Percentiles rank a stretch among this genome's conserved stretches.
phyloP scores from a whole-genome alignment of 129 eudicot species.

The Chrysanthemum lavandulifolium region DNA sequence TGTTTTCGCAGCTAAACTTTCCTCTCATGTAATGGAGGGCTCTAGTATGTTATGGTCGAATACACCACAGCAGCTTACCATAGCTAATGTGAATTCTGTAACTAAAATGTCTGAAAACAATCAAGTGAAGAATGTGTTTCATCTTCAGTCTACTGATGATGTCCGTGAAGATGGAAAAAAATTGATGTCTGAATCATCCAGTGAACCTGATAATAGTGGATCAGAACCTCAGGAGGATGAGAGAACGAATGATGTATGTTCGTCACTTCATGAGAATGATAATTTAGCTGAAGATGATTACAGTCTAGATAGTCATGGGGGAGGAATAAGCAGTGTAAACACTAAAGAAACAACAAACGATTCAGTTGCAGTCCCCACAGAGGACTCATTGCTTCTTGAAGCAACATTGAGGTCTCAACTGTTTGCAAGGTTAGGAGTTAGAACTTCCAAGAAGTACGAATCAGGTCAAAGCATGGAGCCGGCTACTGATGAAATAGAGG shows the following conservation, averaged over 20 bases:
- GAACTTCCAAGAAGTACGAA: constrained; percentile 30
- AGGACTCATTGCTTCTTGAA: constrained; percentile 71
- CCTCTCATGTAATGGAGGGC: constrained; percentile 50
- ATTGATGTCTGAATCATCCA: constrained; percentile 40
- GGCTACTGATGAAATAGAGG: constrained; percentile 32
- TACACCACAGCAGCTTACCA: constrained; percentile 33
- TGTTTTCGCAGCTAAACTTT: constrained; percentile 47
- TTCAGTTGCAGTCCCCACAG: constrained; percentile 35
- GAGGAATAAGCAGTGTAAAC: constrained; percentile 33
- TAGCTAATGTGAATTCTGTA: constrained; percentile 30
- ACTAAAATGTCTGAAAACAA: constrained; percentile 36
- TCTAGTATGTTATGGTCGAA: constrained; percentile 44
- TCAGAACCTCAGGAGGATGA: constrained; percentile 47
- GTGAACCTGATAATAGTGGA: constrained; percentile 57
- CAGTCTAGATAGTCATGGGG: constrained; percentile 25
- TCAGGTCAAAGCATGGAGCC: constrained; percentile 26
- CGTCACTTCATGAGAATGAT: constrained; percentile 24
- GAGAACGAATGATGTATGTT: constrained; percentile 31
- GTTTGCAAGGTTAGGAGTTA: constrained; percentile 52
- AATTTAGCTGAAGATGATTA: constrained; percentile 45
- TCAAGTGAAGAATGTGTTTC: constrained; percentile 25
- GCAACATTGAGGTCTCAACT: constrained; percentile 81
- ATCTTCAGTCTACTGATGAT: constrained; percentile 26
- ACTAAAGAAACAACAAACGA: constrained; percentile 29
- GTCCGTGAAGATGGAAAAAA: constrained; percentile 26